Evolutionary conservation across 1,139 yeast species (phyloP).

Genomic region (Suhomyces taliae): DNA sequence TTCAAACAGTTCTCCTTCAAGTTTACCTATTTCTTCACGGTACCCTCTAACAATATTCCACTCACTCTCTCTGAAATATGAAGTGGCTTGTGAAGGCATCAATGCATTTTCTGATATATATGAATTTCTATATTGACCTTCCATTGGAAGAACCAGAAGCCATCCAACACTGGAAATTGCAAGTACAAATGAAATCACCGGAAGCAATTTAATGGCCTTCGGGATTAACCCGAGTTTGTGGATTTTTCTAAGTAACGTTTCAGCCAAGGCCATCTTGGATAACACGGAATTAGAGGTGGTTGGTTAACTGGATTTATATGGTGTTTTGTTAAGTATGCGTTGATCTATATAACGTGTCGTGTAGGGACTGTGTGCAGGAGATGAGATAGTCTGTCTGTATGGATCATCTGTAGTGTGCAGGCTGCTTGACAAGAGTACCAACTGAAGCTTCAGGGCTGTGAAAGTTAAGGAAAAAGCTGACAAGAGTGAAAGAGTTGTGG

Average conservation of each 20-base stretch:
- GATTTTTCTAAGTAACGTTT: slow-evolving; percentile 50
- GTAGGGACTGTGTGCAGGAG: background rate
- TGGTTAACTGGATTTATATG: too few species aligned
- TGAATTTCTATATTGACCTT: slow-evolving; percentile 79
- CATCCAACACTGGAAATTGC: slow-evolving; percentile 64
- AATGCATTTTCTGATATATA: slow-evolving; percentile 95
- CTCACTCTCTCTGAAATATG: slow-evolving; percentile 90
- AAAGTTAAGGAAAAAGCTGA: too few species aligned
- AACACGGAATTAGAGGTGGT: background rate
- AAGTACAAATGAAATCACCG: slow-evolving; percentile 60
- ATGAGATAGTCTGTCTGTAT: too few species aligned
- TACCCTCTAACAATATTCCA: slow-evolving; percentile 92
- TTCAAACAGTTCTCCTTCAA: slow-evolving; percentile 29
- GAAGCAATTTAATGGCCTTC: slow-evolving; percentile 55
- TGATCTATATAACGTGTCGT: background rate
- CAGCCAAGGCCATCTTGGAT: slow-evolving; percentile 57
- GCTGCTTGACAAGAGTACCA: too few species aligned
- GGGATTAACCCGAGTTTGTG: slow-evolving; percentile 62
- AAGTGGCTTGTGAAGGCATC: slow-evolving; percentile 93
- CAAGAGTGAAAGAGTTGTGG: too few species aligned
- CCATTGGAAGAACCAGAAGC: slow-evolving; percentile 70
- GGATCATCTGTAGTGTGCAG: too few species aligned
- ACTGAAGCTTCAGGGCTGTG: too few species aligned
- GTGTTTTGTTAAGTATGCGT: too few species aligned
- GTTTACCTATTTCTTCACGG: slow-evolving; percentile 55